Evolutionary conservation across 805 yeast genomes (phyloP), one percentile per base, ranked within the genome.

Genomic region (Wickerhamomyces hampshirensis): DNA sequence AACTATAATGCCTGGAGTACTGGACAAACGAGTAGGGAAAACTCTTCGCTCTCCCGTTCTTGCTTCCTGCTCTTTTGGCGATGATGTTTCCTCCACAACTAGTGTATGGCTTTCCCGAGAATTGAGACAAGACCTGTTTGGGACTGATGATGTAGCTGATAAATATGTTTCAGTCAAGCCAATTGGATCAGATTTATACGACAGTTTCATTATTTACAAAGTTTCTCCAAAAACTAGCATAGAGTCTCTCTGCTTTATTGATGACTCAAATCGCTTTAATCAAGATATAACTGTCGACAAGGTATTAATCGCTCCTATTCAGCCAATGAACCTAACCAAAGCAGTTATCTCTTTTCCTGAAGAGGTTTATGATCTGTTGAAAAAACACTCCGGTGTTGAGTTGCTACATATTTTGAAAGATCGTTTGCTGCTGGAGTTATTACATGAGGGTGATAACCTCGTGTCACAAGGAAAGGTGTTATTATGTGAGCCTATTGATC

Each of bases 401-500:
- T 34, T 54, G 8, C 27, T 34, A 5, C 15, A 33, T 0, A 26
- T 44, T 2, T 33, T 54, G 26, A 38, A 21, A 6, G 32, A 32
- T 2, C 34, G 28, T 7, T 23, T 44, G 21, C 39, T 41, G 5
- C n/a, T 43, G 18, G 37, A 39, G 8, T 15, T 47, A 4, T 31
- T 48, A 4, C 46, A 46, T 28, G 51, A 47, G 28, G 51, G 53
- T 16, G 50, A 48, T 30, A 19, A 13, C 11, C 32, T 35, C 31
- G 45, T 24, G 19, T 31, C 38, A 12, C 23, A 23, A 19, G 83
- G 83, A 15, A 49, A 51, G 6, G 69, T 85, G 3, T 47, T 73
- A 4, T 68, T 79, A 17, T 75, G 87, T 53, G 94, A 84, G 47
- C 95, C 95, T 0, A 68, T 75, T 3, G 75, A 71, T 28, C 94